Base-by-base conservation (phyloP, 192 early-diverging fungal species). In the Rhizophagus clarus region DNA sequence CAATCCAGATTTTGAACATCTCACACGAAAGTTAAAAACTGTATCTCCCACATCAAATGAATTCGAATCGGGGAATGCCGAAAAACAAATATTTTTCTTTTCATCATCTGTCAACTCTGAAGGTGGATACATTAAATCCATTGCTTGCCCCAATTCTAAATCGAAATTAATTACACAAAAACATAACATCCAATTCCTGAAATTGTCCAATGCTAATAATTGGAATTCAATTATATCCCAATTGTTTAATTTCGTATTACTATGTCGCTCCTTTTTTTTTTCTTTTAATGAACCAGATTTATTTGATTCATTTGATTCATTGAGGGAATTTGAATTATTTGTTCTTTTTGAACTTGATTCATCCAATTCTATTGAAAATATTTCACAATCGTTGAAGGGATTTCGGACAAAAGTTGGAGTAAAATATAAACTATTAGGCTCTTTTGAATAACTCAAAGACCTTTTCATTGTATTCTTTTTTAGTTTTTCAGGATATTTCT, bases 101-200 rank as follows among this genome's bases (percentile, higher is more conserved):
- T 95, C 94, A 68, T 87, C 88, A 51, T 84, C 86, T 63, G 88
- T 90, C 71, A 95, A 88, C 12, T 86, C 87, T 31, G 88, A 88
- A 47, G 92, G 91, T 28, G 94, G 94, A 81, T 95, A 95, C 64
- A 92, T 84, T 72, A 89, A 88, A 72, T 89, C 90, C 61, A 95
- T 85, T 61, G 91, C 92, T 86, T 91, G 93, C 67, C 93, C 93
- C 68, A 92, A 90, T 84, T 95, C 93, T n/a, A 91, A 87, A 85
- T 95, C 93, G 89, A 95, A 95, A 81, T 95, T 91, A 67, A 95
- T 93, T 24, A 90, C 85, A 61, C 90, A 92, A 84, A 94, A 93
- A 76, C 92, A 89, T 29, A 93, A 79, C 62, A 93, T 85, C 93
- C 93, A 94, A 70, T 90, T 87, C 14, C 89, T 84, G 77, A 90